These are phyloP conservation scores for Pythium scleroteichum DNA, from an alignment of 352 stramenopile species.

Conservation along the genomic window DNA sequence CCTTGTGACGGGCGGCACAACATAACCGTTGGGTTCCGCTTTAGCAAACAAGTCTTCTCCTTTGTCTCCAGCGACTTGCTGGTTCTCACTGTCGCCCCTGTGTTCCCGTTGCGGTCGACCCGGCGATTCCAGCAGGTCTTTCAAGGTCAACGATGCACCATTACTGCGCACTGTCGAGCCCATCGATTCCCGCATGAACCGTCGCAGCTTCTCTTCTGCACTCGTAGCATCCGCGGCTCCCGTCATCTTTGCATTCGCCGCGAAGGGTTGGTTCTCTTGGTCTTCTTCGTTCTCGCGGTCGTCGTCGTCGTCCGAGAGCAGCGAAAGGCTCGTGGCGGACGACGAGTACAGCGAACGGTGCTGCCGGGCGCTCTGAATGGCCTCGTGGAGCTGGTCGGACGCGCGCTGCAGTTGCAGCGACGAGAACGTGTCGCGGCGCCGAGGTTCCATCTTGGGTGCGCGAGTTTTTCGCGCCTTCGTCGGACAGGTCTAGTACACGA, in stretches of 20 bases:
- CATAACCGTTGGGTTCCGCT: not conserved
- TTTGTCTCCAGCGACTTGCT: conserved; percentile 2
- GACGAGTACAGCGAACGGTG: conserved; percentile 24
- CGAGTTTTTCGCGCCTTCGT: not conserved
- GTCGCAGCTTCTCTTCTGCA: conserved; percentile 14
- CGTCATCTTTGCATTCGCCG: not conserved
- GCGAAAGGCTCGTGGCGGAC: conserved; percentile 13
- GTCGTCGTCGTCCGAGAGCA: conserved; percentile 8
- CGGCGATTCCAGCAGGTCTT: conserved; percentile 19
- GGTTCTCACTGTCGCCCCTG: not conserved
- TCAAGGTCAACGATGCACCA: conserved; percentile 16
- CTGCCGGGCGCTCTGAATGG: conserved; percentile 43
- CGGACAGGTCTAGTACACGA: not conserved
- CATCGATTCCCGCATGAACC: conserved; percentile 12
- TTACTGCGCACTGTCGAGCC: conserved; percentile 1
- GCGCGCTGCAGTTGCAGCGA: conserved; percentile 43
- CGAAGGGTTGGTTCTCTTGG: conserved; percentile 9
- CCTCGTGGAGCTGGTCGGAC: conserved; percentile 52
- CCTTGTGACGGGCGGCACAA: not conserved
- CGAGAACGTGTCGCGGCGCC: conserved; percentile 23
- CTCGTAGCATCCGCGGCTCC: not conserved
- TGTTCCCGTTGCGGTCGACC: conserved; percentile 3
- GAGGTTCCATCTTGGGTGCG: conserved; percentile 12
- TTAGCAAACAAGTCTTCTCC: not conserved
- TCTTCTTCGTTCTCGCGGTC: conserved; percentile 7